phyloP scores from a whole-genome alignment of 306 rosid species.

The Pterocarpus macrocarpus region DNA sequence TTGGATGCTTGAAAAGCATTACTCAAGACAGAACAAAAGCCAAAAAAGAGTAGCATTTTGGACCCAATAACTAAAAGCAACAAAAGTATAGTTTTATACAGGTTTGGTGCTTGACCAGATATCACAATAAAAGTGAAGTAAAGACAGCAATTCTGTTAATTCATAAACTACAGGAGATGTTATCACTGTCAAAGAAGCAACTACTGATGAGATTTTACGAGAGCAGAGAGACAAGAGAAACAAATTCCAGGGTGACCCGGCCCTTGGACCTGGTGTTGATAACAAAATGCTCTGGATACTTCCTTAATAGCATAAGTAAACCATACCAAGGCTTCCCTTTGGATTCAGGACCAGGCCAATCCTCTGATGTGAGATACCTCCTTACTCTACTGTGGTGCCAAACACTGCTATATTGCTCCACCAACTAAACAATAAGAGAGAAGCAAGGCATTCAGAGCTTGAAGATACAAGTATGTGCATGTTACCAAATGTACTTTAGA shows the following conservation, averaged over 20 bases:
- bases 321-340: constrained; percentile 99
- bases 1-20: no score
- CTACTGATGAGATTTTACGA: constrained; percentile 52
- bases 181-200: constrained; percentile 20
- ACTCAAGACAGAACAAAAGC: background rate
- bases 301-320: constrained; percentile 89
- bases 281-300: constrained; percentile 98
- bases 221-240: constrained; percentile 92
- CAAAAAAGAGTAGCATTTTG: background rate
- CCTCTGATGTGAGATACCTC: constrained; percentile 90
- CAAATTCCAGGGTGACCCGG: constrained; percentile 82
- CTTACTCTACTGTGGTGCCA: constrained; percentile 94
- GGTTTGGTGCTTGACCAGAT: constrained; percentile 20
- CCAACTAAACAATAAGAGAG: constrained; percentile 62
- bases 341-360: constrained; percentile 88
- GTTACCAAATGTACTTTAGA: constrained; percentile 22
- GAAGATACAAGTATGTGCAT: background rate
- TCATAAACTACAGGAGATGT: constrained; percentile 11
- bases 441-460: constrained; percentile 14
- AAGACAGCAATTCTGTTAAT: constrained; percentile 1
- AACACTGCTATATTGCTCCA: constrained; percentile 75
- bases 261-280: constrained; percentile 98
- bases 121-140: background rate
- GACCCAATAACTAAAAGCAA: constrained; percentile 10
- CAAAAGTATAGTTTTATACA: constrained; percentile 16